These are phyloP conservation scores for Trichosporon faecale DNA, from an alignment of 1,284 basidiomycete genomes.

Conservation along the genomic window DNA sequence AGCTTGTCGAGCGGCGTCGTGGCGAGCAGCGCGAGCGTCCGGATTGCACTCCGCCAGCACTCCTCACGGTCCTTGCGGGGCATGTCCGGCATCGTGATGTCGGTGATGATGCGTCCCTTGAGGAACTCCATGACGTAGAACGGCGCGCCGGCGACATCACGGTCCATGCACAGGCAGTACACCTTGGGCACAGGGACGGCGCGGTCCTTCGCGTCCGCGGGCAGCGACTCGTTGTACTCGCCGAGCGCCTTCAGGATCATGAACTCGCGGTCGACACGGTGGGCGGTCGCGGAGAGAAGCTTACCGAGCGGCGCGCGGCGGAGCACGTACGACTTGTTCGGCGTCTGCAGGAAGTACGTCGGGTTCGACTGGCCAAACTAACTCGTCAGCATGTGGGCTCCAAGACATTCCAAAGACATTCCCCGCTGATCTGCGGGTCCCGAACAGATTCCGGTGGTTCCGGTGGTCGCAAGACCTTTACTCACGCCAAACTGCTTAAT, in stretches of 20 bases:
- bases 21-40: slow-evolving; percentile 70
- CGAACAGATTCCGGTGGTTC: not conserved
- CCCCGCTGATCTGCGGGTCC: not conserved
- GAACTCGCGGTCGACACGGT: slow-evolving; percentile 91
- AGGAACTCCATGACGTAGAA: slow-evolving; percentile 97
- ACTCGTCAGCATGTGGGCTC: not conserved
- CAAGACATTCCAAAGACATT: not conserved
- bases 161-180: slow-evolving; percentile 76
- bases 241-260: slow-evolving; percentile 72
- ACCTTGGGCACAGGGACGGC: slow-evolving; percentile 80
- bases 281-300: slow-evolving; percentile 81
- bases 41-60: slow-evolving; percentile 74
- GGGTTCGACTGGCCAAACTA: slow-evolving; percentile 71
- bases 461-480: slow-evolving; percentile 21
- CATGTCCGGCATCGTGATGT: slow-evolving; percentile 71
- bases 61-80: slow-evolving; percentile 61
- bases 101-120: slow-evolving; percentile 87
- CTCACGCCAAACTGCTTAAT: slow-evolving; percentile 89
- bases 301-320: slow-evolving; percentile 90
- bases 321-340: slow-evolving; percentile 58
- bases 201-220: slow-evolving; percentile 30
- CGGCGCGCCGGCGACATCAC: slow-evolving; percentile 71
- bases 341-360: slow-evolving; percentile 63
- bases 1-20: slow-evolving; percentile 67
- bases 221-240: slow-evolving; percentile 59